phyloP scores from a whole-genome alignment of 306 rosid genomes.

The Rubus parviflorus region DNA sequence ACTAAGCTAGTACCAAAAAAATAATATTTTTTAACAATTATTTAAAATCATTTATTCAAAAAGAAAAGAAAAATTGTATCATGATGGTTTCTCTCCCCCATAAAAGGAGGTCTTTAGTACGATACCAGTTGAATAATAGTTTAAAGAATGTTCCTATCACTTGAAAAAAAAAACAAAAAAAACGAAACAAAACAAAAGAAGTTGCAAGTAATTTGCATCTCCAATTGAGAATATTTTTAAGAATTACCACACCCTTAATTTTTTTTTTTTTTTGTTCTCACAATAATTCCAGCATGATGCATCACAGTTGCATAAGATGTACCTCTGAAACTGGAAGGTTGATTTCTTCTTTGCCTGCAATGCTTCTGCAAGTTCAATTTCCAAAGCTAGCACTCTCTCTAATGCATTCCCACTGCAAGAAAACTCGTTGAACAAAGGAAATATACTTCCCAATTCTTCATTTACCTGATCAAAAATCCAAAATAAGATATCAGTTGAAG shows the following conservation, averaged over 20 bases:
- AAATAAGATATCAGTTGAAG: constrained; percentile 22
- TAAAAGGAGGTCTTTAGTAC: background rate
- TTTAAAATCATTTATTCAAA: background rate
- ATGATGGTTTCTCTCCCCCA: background rate
- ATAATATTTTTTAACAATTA: background rate
- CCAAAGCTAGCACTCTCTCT: constrained; percentile 94
- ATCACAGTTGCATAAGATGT: constrained; percentile 27
- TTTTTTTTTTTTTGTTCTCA: background rate
- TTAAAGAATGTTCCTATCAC: background rate
- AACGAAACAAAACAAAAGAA: background rate
- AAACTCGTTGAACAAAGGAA: constrained; percentile 68
- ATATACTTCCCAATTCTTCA: constrained; percentile 70
- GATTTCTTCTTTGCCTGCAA: constrained; percentile 79
- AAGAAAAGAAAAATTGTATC: background rate
- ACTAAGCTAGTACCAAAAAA: background rate
- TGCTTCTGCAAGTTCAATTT: constrained; percentile 89
- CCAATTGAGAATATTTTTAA: background rate
- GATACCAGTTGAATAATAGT: background rate
- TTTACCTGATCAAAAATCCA: constrained; percentile 59
- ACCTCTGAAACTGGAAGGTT: constrained; percentile 83
- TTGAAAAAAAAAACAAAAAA: background rate
- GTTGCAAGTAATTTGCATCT: background rate
- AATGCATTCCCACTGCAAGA: constrained; percentile 72
- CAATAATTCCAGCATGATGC: constrained; percentile 19
- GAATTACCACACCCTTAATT: background rate